Conservation (phyloP, 768 basidiomycete species). For the Russula virescens region DNA sequence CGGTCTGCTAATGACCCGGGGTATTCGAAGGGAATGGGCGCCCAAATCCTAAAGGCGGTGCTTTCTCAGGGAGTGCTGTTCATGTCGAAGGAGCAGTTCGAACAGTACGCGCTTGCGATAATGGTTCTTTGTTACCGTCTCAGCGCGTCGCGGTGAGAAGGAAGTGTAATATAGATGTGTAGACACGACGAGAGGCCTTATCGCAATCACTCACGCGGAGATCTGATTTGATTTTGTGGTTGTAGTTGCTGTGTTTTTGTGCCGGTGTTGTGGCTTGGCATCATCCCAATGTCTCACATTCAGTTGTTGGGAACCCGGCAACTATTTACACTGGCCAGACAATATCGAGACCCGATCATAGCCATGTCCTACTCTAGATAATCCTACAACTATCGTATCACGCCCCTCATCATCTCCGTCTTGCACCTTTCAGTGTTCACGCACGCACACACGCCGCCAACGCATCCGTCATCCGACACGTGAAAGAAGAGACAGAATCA, state of each 20-base stretch:
- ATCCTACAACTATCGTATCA: neutral
- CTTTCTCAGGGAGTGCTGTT: conserved; percentile 93
- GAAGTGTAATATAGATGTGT: neutral
- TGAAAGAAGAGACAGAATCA: too few relatives aligned
- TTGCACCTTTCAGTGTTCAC: too few relatives aligned
- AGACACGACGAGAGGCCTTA: too few relatives aligned
- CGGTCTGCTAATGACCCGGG: neutral
- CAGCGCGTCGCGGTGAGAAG: neutral
- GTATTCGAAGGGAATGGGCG: conserved; percentile 76
- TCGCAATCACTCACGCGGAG: too few relatives aligned
- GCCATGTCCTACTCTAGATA: neutral
- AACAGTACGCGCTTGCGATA: conserved; percentile 74
- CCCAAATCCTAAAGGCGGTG: conserved; percentile 94
- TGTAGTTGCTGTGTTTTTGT: too few relatives aligned
- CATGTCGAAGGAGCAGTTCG: conserved; percentile 97
- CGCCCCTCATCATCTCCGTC: neutral
- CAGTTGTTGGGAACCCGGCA: too few relatives aligned
- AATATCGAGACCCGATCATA: neutral
- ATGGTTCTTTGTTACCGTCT: conserved; percentile 42
- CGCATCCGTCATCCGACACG: too few relatives aligned
- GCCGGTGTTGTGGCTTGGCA: too few relatives aligned
- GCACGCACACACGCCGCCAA: too few relatives aligned
- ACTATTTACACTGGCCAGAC: too few relatives aligned
- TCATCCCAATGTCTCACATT: too few relatives aligned
- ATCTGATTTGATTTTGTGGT: too few relatives aligned